A percentile compares a stretch with the other conserved stretches of the same genome.
Evolutionary conservation across 495 filamentous ascomycete species (phyloP).

Genomic region (Trichoderma orchidacearum): DNA sequence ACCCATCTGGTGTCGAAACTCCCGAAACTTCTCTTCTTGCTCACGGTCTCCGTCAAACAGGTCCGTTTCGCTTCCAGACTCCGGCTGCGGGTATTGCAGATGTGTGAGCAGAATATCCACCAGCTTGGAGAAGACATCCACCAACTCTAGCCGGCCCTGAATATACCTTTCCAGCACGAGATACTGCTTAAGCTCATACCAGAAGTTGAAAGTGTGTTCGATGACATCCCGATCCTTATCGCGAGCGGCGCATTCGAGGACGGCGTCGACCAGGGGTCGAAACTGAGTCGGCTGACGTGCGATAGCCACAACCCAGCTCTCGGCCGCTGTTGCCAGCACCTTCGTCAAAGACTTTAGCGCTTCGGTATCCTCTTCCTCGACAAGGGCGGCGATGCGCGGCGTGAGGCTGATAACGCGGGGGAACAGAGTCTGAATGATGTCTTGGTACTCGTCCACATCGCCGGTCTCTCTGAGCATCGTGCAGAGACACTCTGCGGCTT

Average conservation of each 20-base stretch:
- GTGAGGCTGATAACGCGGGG: constrained; percentile 66
- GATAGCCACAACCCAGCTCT: constrained; percentile 84
- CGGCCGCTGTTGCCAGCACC: constrained; percentile 86
- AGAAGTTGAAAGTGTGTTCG: constrained; percentile 86
- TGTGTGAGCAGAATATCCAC: constrained; percentile 91
- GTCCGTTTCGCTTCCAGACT: constrained; percentile 59
- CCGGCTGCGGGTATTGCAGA: constrained; percentile 74
- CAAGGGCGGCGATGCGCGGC: constrained; percentile 63
- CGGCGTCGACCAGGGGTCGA: constrained; percentile 71
- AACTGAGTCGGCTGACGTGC: constrained; percentile 72
- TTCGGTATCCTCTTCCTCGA: constrained; percentile 72
- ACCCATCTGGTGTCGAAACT: constrained; percentile 93
- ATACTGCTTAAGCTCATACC: constrained; percentile 98
- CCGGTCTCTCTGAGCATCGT: constrained; percentile 83
- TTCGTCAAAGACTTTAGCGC: constrained; percentile 75
- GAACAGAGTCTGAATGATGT: constrained; percentile 71
- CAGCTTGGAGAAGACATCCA: constrained; percentile 70
- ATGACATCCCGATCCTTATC: constrained; percentile 85
- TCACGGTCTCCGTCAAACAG: constrained; percentile 93
- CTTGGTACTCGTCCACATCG: constrained; percentile 78
- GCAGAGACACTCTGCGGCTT: constrained; percentile 87
- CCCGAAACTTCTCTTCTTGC: constrained; percentile 91
- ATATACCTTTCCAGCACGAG: constrained; percentile 78
- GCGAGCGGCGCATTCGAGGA: constrained; percentile 77
- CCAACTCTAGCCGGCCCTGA: constrained; percentile 58